Evolutionary conservation across 352 stramenopile genomes (phyloP).

Genomic region (Peronospora belbahrii): DNA sequence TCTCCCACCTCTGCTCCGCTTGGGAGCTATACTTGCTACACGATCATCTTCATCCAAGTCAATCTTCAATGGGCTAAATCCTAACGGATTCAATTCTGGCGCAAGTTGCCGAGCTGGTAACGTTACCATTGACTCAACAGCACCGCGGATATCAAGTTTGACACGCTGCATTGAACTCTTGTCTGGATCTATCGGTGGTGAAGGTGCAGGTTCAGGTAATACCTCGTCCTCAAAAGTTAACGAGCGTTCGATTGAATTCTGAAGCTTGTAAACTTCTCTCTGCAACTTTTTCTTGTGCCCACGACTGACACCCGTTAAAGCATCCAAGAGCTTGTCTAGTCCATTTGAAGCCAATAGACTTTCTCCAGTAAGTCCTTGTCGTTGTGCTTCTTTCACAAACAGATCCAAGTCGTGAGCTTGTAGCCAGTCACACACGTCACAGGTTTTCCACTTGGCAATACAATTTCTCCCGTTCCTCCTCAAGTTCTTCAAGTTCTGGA

Average conservation of each 20-base stretch:
- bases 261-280: slow-evolving; percentile 73
- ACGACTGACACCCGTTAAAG: slow-evolving; percentile 36
- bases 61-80: slow-evolving; percentile 37
- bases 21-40: slow-evolving; percentile 5
- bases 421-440: slow-evolving; percentile 56
- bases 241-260: slow-evolving; percentile 5
- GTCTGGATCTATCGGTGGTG: neutral
- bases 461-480: slow-evolving; percentile 3
- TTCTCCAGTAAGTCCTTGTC: slow-evolving; percentile 38
- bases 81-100: slow-evolving; percentile 29
- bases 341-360: slow-evolving; percentile 31
- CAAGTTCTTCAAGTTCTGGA: neutral
- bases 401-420: slow-evolving; percentile 46
- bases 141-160: slow-evolving; percentile 49
- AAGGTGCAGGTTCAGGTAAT: slow-evolving; percentile 1
- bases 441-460: slow-evolving; percentile 24
- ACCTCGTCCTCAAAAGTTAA: slow-evolving; percentile 2
- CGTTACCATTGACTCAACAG: slow-evolving; percentile 26
- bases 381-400: slow-evolving; percentile 38
- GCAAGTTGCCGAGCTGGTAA: neutral
- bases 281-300: slow-evolving; percentile 74
- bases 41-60: slow-evolving; percentile 28
- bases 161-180: slow-evolving; percentile 31
- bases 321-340: slow-evolving; percentile 56
- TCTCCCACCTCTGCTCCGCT: slow-evolving; percentile 19